Percentiles rank a stretch among this genome's conserved stretches.
These are phyloP conservation scores for Crataegus laevigata DNA, from an alignment of 306 rosid species.

Conservation along the genomic window DNA sequence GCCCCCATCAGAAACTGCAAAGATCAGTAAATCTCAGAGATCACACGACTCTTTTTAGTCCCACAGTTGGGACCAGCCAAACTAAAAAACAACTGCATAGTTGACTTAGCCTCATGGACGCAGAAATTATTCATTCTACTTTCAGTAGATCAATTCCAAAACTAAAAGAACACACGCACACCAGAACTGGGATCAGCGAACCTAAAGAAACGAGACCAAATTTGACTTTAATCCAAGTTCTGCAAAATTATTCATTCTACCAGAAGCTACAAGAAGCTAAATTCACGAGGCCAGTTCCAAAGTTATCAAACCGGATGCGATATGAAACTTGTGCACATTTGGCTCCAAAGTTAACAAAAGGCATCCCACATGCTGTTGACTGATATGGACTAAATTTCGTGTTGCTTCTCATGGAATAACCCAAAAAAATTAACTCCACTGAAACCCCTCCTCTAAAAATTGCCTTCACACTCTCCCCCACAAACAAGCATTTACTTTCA, in stretches of 20 bases:
- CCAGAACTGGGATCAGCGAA: background rate
- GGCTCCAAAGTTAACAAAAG: background rate
- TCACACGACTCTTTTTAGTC: background rate
- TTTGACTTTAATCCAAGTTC: background rate
- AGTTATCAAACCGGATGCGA: background rate
- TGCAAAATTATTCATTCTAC: background rate
- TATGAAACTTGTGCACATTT: background rate
- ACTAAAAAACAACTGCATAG: background rate
- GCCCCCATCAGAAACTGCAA: constrained; percentile 56
- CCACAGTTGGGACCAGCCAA: background rate
- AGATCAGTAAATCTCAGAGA: constrained; percentile 23
- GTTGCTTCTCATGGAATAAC: background rate
- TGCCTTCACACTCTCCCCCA: background rate
- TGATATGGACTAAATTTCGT: background rate
- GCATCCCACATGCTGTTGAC: background rate
- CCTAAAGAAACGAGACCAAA: background rate
- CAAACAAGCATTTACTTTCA: background rate
- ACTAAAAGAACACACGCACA: background rate
- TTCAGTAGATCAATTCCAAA: constrained; percentile 10
- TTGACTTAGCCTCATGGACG: background rate
- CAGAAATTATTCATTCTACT: background rate
- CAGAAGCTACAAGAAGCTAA: background rate
- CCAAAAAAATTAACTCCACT: background rate
- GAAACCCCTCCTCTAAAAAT: background rate
- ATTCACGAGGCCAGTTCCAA: background rate